Evolutionary conservation across 768 basidiomycete genomes (phyloP).

Genomic region (Leccinum subtestaceum): DNA sequence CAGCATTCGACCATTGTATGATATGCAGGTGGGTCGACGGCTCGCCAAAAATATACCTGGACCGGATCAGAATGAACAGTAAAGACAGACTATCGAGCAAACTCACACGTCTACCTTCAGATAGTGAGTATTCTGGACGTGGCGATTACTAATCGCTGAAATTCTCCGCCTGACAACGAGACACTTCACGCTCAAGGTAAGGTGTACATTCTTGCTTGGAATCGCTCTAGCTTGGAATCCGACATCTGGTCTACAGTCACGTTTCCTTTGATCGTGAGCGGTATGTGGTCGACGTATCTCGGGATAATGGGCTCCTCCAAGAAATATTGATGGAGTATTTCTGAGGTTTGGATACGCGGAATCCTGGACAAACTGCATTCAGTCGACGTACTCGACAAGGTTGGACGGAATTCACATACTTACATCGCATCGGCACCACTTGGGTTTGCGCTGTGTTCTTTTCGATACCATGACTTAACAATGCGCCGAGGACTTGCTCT

Average conservation of each 20-base stretch:
- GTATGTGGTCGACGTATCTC: conserved; percentile 99
- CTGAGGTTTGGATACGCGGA: conserved; percentile 97
- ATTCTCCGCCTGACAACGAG: conserved; percentile 87
- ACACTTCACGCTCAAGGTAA: conserved; percentile 87
- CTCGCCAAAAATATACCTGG: conserved; percentile 97
- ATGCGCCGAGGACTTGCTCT: conserved; percentile 91
- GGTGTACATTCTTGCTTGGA: conserved; percentile 69
- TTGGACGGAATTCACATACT: conserved; percentile 41
- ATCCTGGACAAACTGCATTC: conserved; percentile 49
- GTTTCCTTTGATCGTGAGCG: conserved; percentile 87
- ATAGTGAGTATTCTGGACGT: conserved; percentile 54
- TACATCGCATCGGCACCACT: conserved; percentile 87
- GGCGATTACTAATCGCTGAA: conserved; percentile 68
- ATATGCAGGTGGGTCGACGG: conserved; percentile 98
- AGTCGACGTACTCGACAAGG: neutral
- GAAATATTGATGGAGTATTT: conserved; percentile 97
- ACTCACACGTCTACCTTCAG: conserved; percentile 93
- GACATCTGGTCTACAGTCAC: conserved; percentile 90
- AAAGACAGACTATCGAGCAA: neutral
- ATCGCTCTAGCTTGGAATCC: conserved; percentile 83
- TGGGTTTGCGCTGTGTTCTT: conserved; percentile 96
- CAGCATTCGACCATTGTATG: conserved; percentile 91
- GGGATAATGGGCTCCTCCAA: conserved; percentile 99
- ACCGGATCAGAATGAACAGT: conserved; percentile 2
- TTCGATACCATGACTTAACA: conserved; percentile 98